Base-by-base conservation (phyloP, 2,329 filamentous ascomycete species). In the Orbilia brochopaga region DNA sequence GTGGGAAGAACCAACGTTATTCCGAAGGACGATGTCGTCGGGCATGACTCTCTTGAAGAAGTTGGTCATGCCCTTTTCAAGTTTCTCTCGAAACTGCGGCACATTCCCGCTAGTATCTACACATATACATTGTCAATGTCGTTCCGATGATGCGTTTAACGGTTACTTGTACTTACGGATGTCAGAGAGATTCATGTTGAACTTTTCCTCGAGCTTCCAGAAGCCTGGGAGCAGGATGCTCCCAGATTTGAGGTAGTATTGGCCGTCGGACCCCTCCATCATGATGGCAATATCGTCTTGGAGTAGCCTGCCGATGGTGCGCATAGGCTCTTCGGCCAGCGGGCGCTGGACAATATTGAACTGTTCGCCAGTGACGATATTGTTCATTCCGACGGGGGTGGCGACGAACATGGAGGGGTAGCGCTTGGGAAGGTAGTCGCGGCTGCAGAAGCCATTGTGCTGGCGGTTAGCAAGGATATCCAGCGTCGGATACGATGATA, bases 201-300 rank as follows among this genome's bases (percentile, higher is more conserved):
- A 86, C 79, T 96, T 95, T 78, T 95, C 90, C 63, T 86, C 82
- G 0, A 95, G 82, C 1, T 90, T 85, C 91, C 91, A 95, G 82
- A 95, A 95, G 0, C 91, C 91, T 0, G 91, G 85, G 0, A 95
- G 83, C 1, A 94, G 82, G 65, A 94, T 87, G 0, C 88, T 84
- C 0, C 90, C 91, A 0, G 90, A 89, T 0, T 92, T 84, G 0
- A 95, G 85, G 78, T 92, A 91, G 81, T 93, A 93, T 78, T 92
- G 86, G 0, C 90, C 90, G 77, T 95, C 90, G 0, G 83, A 78
- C 19, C 82, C 83, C 79, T 94, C 90, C 75, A 93, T 83, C 90
- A 95, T 93, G 62, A 95, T 85, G 0, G 90, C 90, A 0, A 95
- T 80, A 78, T 95, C 91, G 77, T 95, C 91, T 79, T 94, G 91